Evolutionary conservation across 345 rosid species (phyloP), one percentile per base, ranked within the genome.

Genomic region (Passiflora organensis): DNA sequence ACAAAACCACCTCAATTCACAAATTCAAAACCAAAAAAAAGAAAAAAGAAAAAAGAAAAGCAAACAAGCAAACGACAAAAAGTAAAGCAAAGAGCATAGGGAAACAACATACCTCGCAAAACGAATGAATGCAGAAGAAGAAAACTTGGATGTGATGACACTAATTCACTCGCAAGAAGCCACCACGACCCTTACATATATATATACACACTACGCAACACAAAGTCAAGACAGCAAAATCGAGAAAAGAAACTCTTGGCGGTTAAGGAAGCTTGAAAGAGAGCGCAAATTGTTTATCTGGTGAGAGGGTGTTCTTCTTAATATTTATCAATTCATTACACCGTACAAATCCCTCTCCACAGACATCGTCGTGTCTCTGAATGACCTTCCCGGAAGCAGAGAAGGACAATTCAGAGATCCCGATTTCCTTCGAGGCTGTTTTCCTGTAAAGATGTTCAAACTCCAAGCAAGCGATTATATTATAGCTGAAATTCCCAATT

Each of bases 361-460:
- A 41, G 9, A 15, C 43, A 0, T 32, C 43, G n/a, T 41, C 43
- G 1, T 46, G 44, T 36, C 52, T 36, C 53, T 44, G 38, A 0
- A 15, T 47, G 32, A 46, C 53, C 62, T 58, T 46, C 62, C 62
- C 47, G 44, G 45, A 58, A 20, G 51, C 43, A 47, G 45, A 47
- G 62, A 34, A 37, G 52, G 34, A 41, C 21, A 45, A 47, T 18
- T 17, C 17, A 58, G 52, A 20, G 43, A 58, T 2, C 18, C 17
- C 18, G 34, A 18, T 25, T 18, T n/a, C 39, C 37, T 14, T 8
- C 16, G 56, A 53, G 36, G 16, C n/a, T 14, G 36, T 34, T 0
- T n/a, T n/a, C n/a, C n/a, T n/a, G n/a, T n/a, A n/a, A n/a, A n/a
- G n/a, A n/a, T n/a, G n/a, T n/a, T n/a, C n/a, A n/a, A n/a, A n/a